Conservation (phyloP, 371 early-diverging fungal genomes). For the Conidiobolus incongruus region DNA sequence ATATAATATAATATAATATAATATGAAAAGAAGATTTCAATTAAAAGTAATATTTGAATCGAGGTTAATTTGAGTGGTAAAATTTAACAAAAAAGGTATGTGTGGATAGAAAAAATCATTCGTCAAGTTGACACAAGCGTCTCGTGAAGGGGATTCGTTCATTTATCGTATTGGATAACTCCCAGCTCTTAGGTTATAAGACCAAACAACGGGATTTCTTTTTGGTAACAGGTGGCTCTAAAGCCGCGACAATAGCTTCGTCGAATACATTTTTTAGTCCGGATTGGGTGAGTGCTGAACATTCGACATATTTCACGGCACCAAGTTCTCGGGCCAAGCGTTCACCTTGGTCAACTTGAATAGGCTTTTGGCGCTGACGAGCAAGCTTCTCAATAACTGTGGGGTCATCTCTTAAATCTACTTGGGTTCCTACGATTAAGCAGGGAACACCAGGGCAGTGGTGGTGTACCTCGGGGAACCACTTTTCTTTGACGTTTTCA, state of each 20-base stretch:
- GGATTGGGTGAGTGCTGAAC: conserved; percentile 87
- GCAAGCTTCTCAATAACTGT: conserved; percentile 56
- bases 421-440: conserved; percentile 88
- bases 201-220: too few species aligned
- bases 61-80: too few species aligned
- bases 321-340: conserved; percentile 67
- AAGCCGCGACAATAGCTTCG: conserved; percentile 94
- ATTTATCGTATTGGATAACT: too few species aligned
- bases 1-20: too few species aligned
- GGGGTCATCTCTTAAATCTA: conserved; percentile 83
- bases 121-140: too few species aligned
- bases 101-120: too few species aligned
- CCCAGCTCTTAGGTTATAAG: too few species aligned
- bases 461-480: conserved; percentile 84
- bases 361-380: conserved; percentile 64
- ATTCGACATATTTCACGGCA: conserved; percentile 94
- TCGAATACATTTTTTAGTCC: conserved; percentile 96
- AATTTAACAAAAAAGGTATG: too few species aligned
- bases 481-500: conserved; percentile 75
- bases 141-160: too few species aligned
- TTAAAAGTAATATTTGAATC: too few species aligned
- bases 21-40: too few species aligned
- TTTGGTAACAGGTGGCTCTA: conserved; percentile 75
- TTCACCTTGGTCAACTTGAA: conserved; percentile 61
- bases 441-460: conserved; percentile 95